Evolutionary conservation across 331 rosid species (phyloP), one percentile per base, ranked within the genome.

Genomic region (Arachis monticola): DNA sequence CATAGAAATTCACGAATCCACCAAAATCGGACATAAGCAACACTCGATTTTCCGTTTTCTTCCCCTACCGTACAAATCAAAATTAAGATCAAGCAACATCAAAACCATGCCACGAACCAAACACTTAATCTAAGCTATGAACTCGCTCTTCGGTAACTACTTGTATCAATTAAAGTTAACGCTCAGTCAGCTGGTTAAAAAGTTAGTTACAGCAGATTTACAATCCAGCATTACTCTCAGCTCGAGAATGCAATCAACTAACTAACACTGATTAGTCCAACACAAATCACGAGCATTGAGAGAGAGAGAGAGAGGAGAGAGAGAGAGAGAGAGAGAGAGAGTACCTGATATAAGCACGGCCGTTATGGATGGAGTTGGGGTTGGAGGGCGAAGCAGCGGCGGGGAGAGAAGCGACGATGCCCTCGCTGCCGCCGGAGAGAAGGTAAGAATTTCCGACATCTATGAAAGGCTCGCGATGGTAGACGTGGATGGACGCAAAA

Each of bases 351-450:
- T 80, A 89, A 44, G 98, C 87, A 58, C 56, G 85, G 40, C 77
- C 86, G 22, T 80, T 77, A 63, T 74, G 83, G 73, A 80, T 41
- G 75, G 87, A 80, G 14, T 78, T 8, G 40, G 31, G 10, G 11
- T 47, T 17, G 17, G 57, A 51, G 17, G 57, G 74, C 17, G 72
- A 5, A 60, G 77, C 22, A 65, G 81, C 0, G 40, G 86, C 32
- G 78, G 59, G 17, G 30, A 61, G 79, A 65, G 93, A 77, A 60
- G 93, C 86, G 69, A 71, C 51, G 79, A 93, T 73, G 47, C 93
- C 98, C 86, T 93, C 98, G 79, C 97, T 93, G 57, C 98, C 98
- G 59, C 96, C 97, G 77, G 97, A 81, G 84, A 93, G 90, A 79
- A 93, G 97, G 79, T 83, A 87, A 67, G 96, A 83, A 77, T 90